Conservation (phyloP, 371 early-diverging fungal genomes). For the Mucor circinelloides region DNA sequence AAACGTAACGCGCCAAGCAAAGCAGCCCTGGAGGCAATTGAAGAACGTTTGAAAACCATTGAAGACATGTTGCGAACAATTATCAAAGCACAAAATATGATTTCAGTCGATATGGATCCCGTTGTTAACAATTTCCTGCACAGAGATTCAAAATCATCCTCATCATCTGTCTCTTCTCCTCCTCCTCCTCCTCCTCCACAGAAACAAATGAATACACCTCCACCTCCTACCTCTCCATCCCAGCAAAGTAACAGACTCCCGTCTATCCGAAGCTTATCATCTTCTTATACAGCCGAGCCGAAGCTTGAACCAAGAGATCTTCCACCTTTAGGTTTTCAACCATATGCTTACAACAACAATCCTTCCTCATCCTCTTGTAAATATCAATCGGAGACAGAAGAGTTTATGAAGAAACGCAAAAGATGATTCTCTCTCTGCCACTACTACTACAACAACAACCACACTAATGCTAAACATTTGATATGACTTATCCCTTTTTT, state of each 20-base stretch:
- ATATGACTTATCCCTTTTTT: neutral
- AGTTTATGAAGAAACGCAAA: conserved; percentile 34
- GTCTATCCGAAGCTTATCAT: conserved; percentile 40
- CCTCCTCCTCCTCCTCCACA: conserved; percentile 3
- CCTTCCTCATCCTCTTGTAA: conserved; percentile 9
- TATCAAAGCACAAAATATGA: conserved; percentile 23
- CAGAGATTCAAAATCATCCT: conserved; percentile 21
- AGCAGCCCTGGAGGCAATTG: conserved; percentile 51
- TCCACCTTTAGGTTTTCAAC: conserved; percentile 22
- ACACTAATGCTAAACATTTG: neutral
- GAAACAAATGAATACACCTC: neutral
- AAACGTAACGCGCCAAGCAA: conserved; percentile 44
- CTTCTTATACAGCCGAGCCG: conserved; percentile 20
- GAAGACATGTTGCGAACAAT: conserved; percentile 49
- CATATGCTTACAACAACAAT: conserved; percentile 3
- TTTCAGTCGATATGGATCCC: conserved; percentile 13
- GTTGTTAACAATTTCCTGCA: conserved; percentile 29
- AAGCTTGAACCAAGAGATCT: conserved; percentile 23
- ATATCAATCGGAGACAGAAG: conserved; percentile 21
- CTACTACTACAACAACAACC: neutral
- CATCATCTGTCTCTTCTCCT: conserved; percentile 19
- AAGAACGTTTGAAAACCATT: conserved; percentile 49
- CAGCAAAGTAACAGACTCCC: conserved; percentile 35
- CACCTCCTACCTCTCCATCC: conserved; percentile 17
- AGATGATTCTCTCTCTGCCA: conserved; percentile 7